Conservation (phyloP, 768 basidiomycete genomes). For the Tulasnella sp. region DNA sequence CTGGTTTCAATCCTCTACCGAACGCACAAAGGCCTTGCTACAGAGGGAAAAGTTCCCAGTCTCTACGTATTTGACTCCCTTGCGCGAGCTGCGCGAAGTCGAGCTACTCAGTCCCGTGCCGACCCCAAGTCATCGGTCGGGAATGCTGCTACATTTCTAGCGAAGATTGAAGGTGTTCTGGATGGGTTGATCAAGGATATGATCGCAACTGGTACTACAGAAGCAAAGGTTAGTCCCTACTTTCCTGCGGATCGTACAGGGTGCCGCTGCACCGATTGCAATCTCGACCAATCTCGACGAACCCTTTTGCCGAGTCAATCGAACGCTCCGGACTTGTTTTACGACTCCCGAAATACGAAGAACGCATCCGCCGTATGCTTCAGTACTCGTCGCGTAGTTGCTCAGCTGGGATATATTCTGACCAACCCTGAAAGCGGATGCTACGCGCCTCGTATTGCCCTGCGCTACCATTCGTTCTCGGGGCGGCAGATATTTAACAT, state of each 20-base stretch:
- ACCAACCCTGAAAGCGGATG: background rate
- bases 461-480: background rate
- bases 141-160: constrained; percentile 79
- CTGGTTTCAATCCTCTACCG: constrained; percentile 88
- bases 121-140: constrained; percentile 56
- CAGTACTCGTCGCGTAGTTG: constrained; percentile 17
- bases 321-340: background rate
- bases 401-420: constrained; percentile 7
- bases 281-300: constrained; percentile 8
- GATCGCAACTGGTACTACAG: constrained; percentile 62
- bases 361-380: background rate
- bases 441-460: background rate
- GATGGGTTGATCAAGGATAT: constrained; percentile 90
- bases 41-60: constrained; percentile 75
- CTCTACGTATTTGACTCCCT: constrained; percentile 95
- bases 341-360: background rate
- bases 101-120: constrained; percentile 57
- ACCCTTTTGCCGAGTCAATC: background rate
- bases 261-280: constrained; percentile 26
- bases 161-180: constrained; percentile 87
- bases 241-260: constrained; percentile 12
- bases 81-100: constrained; percentile 75
- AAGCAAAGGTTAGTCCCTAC: constrained; percentile 79
- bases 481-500: constrained; percentile 5
- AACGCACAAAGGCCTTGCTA: constrained; percentile 77